Evolutionary conservation across 129 eudicot genomes (phyloP).

Genomic region (Ambrosia trifida): DNA sequence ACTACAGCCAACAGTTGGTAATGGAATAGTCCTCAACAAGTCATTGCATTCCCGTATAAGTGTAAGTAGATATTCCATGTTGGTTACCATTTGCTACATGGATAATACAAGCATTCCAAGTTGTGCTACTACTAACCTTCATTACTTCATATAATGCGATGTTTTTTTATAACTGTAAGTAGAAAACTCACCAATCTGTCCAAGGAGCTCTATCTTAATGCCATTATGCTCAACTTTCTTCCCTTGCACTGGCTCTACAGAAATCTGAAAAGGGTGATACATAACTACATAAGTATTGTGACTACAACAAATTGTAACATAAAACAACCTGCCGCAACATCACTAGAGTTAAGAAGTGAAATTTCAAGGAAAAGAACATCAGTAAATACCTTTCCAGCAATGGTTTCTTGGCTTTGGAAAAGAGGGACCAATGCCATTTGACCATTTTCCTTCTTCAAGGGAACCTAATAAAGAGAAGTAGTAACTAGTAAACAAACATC

Average conservation of each 20-base stretch:
- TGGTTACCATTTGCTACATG: constrained; percentile 9
- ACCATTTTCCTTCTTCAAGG: constrained; percentile 94
- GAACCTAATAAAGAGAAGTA: constrained; percentile 47
- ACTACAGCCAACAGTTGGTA: too few species aligned
- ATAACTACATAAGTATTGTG: constrained; percentile 4
- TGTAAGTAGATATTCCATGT: too few species aligned
- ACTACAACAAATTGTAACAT: constrained; percentile 11
- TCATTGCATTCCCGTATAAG: background rate
- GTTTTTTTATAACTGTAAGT: background rate
- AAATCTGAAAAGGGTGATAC: constrained; percentile 53
- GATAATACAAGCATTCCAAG: constrained; percentile 8
- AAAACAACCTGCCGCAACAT: constrained; percentile 5
- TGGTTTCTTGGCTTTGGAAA: constrained; percentile 90
- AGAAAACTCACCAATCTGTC: constrained; percentile 81
- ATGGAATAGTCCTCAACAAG: constrained; percentile 16
- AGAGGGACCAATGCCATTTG: constrained; percentile 88
- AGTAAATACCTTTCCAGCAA: constrained; percentile 69
- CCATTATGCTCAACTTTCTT: constrained; percentile 99
- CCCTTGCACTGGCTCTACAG: constrained; percentile 90
- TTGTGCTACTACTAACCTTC: constrained; percentile 1
- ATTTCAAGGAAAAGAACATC: background rate
- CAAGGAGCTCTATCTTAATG: constrained; percentile 93
- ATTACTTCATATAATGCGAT: background rate
- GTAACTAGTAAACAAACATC: constrained; percentile 5
- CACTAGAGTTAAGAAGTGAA: constrained; percentile 15